These are phyloP conservation scores for Saccharum officinarum DNA, from an alignment of 176 grass and related monocot genomes.

Conservation along the genomic window DNA sequence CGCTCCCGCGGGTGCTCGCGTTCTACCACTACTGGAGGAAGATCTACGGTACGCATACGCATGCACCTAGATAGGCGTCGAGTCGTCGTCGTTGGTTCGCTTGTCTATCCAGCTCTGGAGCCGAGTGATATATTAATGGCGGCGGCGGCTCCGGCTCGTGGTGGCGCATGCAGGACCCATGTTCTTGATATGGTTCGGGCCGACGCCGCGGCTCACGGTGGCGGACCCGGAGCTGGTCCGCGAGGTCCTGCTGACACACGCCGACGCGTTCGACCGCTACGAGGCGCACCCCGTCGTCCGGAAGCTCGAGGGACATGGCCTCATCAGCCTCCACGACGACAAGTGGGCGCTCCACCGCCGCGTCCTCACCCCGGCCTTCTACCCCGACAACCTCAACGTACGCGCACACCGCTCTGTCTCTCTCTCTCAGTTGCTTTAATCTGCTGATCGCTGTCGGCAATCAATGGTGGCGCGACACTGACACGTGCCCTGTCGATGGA, in stretches of 20 bases:
- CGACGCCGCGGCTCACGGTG: slow-evolving; percentile 69
- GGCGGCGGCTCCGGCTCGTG: not conserved
- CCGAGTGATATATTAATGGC: not conserved
- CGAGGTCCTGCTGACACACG: slow-evolving; percentile 61
- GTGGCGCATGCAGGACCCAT: slow-evolving; percentile 47
- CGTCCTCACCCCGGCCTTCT: slow-evolving; percentile 68
- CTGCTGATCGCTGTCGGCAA: not conserved
- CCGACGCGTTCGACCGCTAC: slow-evolving; percentile 72
- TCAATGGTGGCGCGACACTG: slow-evolving; percentile 3
- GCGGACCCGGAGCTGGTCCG: slow-evolving; percentile 76
- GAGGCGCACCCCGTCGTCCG: slow-evolving; percentile 75
- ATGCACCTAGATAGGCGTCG: not conserved
- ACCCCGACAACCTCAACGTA: slow-evolving; percentile 88
- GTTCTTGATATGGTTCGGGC: slow-evolving; percentile 86
- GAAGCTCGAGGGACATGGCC: slow-evolving; percentile 86
- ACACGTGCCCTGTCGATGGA: slow-evolving; percentile 18
- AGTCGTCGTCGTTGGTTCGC: not conserved
- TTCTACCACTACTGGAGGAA: slow-evolving; percentile 93
- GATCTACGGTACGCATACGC: slow-evolving; percentile 62
- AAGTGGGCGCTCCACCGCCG: slow-evolving; percentile 89
- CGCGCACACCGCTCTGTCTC: not conserved
- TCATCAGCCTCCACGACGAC: slow-evolving; percentile 69
- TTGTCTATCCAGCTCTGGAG: not conserved
- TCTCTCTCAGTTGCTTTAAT: not conserved
- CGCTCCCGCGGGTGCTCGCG: slow-evolving; percentile 73